Base-by-base conservation (phyloP, 2,329 filamentous ascomycete genomes). In the Teratosphaeriaceae sp. region DNA sequence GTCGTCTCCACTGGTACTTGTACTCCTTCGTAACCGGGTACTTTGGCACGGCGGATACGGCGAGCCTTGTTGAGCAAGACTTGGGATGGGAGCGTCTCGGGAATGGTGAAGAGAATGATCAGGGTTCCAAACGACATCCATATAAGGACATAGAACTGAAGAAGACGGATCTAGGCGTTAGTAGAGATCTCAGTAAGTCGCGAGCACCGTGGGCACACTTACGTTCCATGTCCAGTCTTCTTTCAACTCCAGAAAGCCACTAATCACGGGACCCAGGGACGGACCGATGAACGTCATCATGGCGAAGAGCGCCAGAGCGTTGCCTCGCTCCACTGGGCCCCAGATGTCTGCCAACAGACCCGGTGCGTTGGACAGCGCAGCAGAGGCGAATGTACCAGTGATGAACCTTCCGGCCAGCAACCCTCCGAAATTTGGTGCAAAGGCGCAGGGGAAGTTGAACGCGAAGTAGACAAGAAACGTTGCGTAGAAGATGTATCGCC, bases 241-340 rank as follows among this genome's bases (percentile, higher is more conserved):
- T 22, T 69, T 76, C 5, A 80, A 57, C 51, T 80, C 59, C 1
- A 81, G 58, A 49, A 81, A 81, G 3, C 78, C 78, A 1, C 66
- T 65, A 15, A 79, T 65, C 18, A 81, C 68, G 1, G 76, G 75
- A 0, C 74, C 75, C 0, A 76, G 59, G 0, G 73, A 68, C 0
- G 74, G 75, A 0, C 74, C 74, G 3, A 74, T 66, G 63, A 73
- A 79, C 0, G 74, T 71, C 64, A 75, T 72, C 46, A 71, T 65
- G 1, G 66, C 64, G 54, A 79, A 79, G 2, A 69, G 61, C 2
- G 74, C 74, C 69, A 78, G 74, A 29, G 72, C 71, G 43, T 73
- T 75, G 5, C 71, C 69, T 20, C 76, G 66, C 51, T 75, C 67
- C 5, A 75, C 44, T 0, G 73, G 69, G 16, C 67, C 64, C 75